phyloP scores from a whole-genome alignment of 2,329 filamentous ascomycete genomes.

The Colletotrichum musae region DNA sequence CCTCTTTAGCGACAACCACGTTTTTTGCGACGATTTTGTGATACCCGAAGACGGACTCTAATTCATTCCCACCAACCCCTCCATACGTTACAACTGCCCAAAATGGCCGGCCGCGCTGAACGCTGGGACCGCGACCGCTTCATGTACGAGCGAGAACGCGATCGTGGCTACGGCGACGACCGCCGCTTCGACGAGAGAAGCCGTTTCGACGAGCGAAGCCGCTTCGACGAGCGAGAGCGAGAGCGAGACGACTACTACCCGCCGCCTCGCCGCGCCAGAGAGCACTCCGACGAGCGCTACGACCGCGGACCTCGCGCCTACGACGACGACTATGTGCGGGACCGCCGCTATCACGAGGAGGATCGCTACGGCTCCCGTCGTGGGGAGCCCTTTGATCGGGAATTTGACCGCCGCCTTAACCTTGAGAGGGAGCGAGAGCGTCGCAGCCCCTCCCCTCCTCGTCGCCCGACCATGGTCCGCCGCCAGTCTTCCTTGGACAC shows the following conservation, averaged over 20 bases:
- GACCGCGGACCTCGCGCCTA: slow-evolving; percentile 60
- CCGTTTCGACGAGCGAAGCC: slow-evolving; percentile 58
- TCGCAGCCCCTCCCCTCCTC: slow-evolving; percentile 65
- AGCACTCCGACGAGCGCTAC: slow-evolving; percentile 65
- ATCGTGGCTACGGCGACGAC: slow-evolving; percentile 66
- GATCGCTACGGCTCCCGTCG: slow-evolving; percentile 57
- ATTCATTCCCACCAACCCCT: not conserved
- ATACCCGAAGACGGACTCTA: slow-evolving; percentile 27
- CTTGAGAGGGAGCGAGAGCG: slow-evolving; percentile 70
- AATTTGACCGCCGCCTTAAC: slow-evolving; percentile 69
- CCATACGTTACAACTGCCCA: slow-evolving; percentile 24
- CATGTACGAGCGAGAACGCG: slow-evolving; percentile 56
- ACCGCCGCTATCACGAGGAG: slow-evolving; percentile 71
- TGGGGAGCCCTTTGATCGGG: slow-evolving; percentile 49
- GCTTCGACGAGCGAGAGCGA: slow-evolving; percentile 13
- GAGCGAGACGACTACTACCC: slow-evolving; percentile 42
- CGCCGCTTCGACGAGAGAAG: slow-evolving; percentile 48
- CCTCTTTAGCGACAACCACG: slow-evolving; percentile 1
- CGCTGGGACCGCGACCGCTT: slow-evolving; percentile 72
- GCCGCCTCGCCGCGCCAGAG: slow-evolving; percentile 55
- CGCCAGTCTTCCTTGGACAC: slow-evolving; percentile 93
- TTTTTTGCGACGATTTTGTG: slow-evolving; percentile 18
- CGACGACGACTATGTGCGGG: slow-evolving; percentile 63
- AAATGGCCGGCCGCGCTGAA: slow-evolving; percentile 52
- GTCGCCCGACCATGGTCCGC: slow-evolving; percentile 78